These are phyloP conservation scores for Aspergillus luchuensis DNA, from an alignment of 2,329 filamentous ascomycete species.

Conservation along the genomic window DNA sequence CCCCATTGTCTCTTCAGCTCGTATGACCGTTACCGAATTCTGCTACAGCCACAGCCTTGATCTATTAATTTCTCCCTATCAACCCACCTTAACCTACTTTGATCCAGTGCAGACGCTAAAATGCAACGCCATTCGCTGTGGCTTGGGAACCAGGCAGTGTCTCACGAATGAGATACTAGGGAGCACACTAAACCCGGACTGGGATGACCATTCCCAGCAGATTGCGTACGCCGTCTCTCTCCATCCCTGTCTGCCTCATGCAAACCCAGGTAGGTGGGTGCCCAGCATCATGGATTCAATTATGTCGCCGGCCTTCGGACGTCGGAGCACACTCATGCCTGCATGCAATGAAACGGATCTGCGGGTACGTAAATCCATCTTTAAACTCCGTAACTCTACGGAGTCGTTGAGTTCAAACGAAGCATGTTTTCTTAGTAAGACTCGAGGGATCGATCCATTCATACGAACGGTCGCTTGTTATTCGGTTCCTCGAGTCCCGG, in stretches of 20 bases:
- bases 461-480: background rate
- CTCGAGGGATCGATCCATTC: background rate
- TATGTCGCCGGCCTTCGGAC: background rate
- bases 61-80: background rate
- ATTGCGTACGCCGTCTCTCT: background rate
- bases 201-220: background rate
- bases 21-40: background rate
- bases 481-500: background rate
- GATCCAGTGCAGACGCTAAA: background rate
- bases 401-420: background rate
- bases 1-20: background rate
- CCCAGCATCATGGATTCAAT: background rate
- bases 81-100: background rate
- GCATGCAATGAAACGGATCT: background rate
- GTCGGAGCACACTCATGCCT: background rate
- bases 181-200: background rate
- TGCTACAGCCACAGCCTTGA: background rate
- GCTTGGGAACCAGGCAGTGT: background rate
- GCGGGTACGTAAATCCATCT: background rate
- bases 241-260: background rate
- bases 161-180: background rate
- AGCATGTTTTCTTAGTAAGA: background rate
- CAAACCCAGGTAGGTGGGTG: background rate
- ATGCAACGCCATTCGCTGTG: background rate
- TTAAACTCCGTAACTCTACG: too few species aligned